A percentile compares a stretch with the other conserved stretches of the same genome.
phyloP scores from a whole-genome alignment of 805 yeast genomes.

The Ogataea henricii region DNA sequence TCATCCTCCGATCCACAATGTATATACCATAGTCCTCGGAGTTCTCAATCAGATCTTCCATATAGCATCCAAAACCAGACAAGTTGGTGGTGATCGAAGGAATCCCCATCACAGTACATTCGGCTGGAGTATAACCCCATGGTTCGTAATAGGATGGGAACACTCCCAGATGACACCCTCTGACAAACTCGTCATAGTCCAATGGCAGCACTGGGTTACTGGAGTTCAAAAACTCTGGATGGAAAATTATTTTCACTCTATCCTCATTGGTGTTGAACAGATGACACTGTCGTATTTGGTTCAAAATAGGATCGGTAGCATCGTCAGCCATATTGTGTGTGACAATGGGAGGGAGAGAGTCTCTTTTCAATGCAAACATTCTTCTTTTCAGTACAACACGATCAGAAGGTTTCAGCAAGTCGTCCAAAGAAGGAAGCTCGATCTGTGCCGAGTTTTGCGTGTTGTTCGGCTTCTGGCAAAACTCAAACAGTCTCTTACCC shows the following conservation, averaged over 20 bases:
- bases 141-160: slow-evolving; percentile 99
- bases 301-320: slow-evolving; percentile 84
- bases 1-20: slow-evolving; percentile 91
- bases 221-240: slow-evolving; percentile 94
- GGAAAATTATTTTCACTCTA: slow-evolving; percentile 93
- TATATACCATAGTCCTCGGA: slow-evolving; percentile 96
- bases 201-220: slow-evolving; percentile 91
- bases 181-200: slow-evolving; percentile 95
- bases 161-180: slow-evolving; percentile 97
- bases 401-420: slow-evolving; percentile 82
- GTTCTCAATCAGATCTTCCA: slow-evolving; percentile 96
- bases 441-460: slow-evolving; percentile 41
- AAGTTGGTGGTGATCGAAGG: slow-evolving; percentile 95
- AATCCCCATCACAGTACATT: slow-evolving; percentile 99
- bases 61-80: slow-evolving; percentile 97
- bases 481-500: slow-evolving; percentile 86
- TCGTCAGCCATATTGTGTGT: slow-evolving; percentile 97
- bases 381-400: slow-evolving; percentile 87
- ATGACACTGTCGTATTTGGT: slow-evolving; percentile 88
- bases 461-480: slow-evolving; percentile 60
- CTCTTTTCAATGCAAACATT: slow-evolving; percentile 89
- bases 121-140: slow-evolving; percentile 99
- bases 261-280: slow-evolving; percentile 88
- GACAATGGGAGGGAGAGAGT: slow-evolving; percentile 88
- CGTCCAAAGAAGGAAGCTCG: slow-evolving; percentile 72